Evolutionary conservation across 495 filamentous ascomycete genomes (phyloP).

Genomic region (Lepraria neglecta): DNA sequence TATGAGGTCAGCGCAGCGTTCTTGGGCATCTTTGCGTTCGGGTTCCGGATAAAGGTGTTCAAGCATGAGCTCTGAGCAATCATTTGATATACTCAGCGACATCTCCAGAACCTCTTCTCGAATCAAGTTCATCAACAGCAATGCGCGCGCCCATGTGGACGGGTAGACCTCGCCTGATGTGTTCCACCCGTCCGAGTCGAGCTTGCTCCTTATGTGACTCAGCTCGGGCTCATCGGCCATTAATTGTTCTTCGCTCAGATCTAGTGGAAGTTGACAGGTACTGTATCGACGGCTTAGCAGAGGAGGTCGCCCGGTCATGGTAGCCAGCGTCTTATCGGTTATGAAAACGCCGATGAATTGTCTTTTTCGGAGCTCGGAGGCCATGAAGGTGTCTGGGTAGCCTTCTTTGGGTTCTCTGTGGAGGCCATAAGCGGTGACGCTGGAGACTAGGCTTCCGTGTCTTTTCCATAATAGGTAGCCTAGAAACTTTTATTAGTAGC

Average conservation of each 20-base stretch:
- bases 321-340: constrained; percentile 46
- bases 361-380: constrained; percentile 44
- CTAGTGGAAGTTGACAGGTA: constrained; percentile 49
- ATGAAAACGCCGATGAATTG: constrained; percentile 47
- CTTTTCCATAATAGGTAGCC: constrained; percentile 50
- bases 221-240: constrained; percentile 42
- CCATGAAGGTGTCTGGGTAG: constrained; percentile 36
- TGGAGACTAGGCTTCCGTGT: not conserved
- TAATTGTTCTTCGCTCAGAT: constrained; percentile 47
- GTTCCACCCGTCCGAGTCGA: constrained; percentile 52
- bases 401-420: constrained; percentile 46
- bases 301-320: constrained; percentile 53
- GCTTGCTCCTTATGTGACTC: constrained; percentile 35
- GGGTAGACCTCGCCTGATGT: constrained; percentile 33
- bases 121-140: constrained; percentile 42
- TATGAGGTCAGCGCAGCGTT: not conserved
- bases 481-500: constrained; percentile 17
- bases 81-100: constrained; percentile 42
- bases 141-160: constrained; percentile 43
- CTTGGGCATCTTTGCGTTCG: not conserved
- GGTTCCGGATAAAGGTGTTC: not conserved
- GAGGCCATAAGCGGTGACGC: constrained; percentile 49
- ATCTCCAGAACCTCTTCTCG: constrained; percentile 56
- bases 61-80: constrained; percentile 2
- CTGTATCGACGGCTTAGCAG: constrained; percentile 51